Conservation (phyloP, 331 rosid species). For the Erythrophleum ivorense region DNA sequence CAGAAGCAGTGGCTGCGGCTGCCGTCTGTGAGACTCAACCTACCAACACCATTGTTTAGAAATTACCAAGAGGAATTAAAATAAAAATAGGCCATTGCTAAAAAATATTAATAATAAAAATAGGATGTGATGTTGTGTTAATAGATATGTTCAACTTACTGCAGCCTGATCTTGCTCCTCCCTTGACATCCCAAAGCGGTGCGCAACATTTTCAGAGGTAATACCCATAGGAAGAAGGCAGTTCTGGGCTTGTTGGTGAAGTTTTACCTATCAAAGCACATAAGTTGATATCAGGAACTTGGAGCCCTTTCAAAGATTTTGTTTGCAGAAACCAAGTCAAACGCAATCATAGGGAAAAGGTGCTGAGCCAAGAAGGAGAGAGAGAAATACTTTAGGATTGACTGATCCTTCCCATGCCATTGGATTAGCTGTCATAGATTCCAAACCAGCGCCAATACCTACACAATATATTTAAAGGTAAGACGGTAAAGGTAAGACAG, state of each 20-base stretch:
- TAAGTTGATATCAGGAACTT: conserved; percentile 21
- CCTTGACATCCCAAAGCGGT: conserved; percentile 86
- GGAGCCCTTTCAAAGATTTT: conserved; percentile 18
- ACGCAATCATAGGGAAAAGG: conserved; percentile 3
- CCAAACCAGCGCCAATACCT: conserved; percentile 99
- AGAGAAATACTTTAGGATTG: conserved; percentile 75
- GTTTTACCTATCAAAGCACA: conserved; percentile 61
- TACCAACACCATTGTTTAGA: conserved; percentile 40
- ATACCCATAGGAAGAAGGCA: conserved; percentile 96
- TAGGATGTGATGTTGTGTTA: background rate
- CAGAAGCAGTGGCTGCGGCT: conserved; percentile 94
- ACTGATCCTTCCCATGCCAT: conserved; percentile 94
- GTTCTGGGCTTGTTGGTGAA: conserved; percentile 81
- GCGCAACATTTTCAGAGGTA: conserved; percentile 95
- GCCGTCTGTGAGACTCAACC: conserved; percentile 94
- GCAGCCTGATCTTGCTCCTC: conserved; percentile 96
- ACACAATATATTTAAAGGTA: conserved; percentile 11
- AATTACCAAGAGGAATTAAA: conserved; percentile 26
- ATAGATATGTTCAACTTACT: conserved; percentile 60
- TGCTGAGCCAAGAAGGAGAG: background rate
- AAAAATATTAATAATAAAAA: background rate
- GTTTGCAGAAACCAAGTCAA: conserved; percentile 19
- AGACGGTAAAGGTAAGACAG: too few relatives aligned
- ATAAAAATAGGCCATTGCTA: too few relatives aligned
- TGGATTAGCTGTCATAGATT: conserved; percentile 85